phyloP scores from a whole-genome alignment of 495 filamentous ascomycete species.

The Opeltia flavorubescens region DNA sequence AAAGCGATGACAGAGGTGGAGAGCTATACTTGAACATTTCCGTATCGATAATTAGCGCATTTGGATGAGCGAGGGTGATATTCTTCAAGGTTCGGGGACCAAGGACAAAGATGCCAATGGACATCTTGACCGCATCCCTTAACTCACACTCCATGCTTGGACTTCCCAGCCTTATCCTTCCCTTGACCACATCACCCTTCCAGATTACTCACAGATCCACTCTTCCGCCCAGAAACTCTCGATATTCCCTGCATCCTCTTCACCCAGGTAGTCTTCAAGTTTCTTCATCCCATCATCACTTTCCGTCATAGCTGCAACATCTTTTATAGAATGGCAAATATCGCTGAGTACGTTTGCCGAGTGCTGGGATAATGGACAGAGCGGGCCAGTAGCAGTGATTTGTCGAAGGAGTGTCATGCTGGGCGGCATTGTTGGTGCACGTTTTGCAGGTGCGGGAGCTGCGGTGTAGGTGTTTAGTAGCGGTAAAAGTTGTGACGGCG shows the following conservation, averaged over 20 bases:
- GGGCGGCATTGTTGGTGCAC: conserved; percentile 12
- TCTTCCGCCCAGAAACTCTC: conserved; percentile 36
- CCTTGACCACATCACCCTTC: too few relatives aligned
- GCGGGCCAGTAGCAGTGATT: conserved; percentile 21
- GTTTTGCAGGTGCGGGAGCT: conserved; percentile 2
- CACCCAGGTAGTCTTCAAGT: conserved; percentile 26
- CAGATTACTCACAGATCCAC: conserved; percentile 14
- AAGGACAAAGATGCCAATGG: too few relatives aligned
- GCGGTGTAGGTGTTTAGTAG: conserved; percentile 19
- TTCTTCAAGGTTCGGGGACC: too few relatives aligned
- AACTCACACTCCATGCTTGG: too few relatives aligned
- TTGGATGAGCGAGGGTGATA: too few relatives aligned
- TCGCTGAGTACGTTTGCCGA: conserved; percentile 34
- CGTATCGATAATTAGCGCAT: background rate
- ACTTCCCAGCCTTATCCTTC: too few relatives aligned
- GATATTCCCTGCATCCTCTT: conserved; percentile 16
- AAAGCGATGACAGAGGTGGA: background rate
- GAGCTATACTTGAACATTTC: background rate
- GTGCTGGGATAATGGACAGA: conserved; percentile 24
- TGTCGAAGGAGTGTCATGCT: conserved; percentile 29
- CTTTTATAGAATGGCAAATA: conserved; percentile 30
- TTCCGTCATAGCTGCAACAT: conserved; percentile 27
- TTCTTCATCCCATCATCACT: conserved; percentile 20
- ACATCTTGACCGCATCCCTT: too few relatives aligned
- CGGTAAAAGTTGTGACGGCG: conserved; percentile 16